Evolutionary conservation across 768 basidiomycete species (phyloP).

Genomic region (Suillus subalutaceus): DNA sequence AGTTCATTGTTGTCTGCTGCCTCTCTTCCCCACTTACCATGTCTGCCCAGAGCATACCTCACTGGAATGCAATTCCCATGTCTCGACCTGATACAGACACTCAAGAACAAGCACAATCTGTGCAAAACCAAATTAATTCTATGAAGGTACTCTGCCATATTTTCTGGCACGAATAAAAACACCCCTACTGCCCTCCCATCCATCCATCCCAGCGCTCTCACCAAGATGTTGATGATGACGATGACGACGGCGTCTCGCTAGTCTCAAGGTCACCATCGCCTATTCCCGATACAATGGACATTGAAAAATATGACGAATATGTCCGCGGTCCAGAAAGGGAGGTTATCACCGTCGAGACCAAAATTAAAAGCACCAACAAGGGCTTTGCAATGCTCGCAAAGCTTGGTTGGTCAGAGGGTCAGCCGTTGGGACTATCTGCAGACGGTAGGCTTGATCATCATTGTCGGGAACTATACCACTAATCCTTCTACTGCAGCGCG

Average conservation of each 20-base stretch:
- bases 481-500: slow-evolving; percentile 52
- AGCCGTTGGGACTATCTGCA: slow-evolving; percentile 72
- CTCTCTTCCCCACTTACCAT: slow-evolving; percentile 35
- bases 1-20: neutral
- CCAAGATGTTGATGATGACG: slow-evolving; percentile 44
- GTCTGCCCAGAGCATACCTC: slow-evolving; percentile 66
- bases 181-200: slow-evolving; percentile 55
- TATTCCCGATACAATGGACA: slow-evolving; percentile 52
- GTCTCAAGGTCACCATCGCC: slow-evolving; percentile 83
- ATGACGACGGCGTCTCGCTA: slow-evolving; percentile 72
- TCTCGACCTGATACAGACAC: slow-evolving; percentile 33
- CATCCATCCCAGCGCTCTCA: slow-evolving; percentile 59
- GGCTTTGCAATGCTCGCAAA: slow-evolving; percentile 81
- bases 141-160: slow-evolving; percentile 73
- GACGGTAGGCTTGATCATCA: slow-evolving; percentile 54
- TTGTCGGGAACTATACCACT: slow-evolving; percentile 1
- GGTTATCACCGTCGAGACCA: slow-evolving; percentile 80
- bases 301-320: slow-evolving; percentile 72
- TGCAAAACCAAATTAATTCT: slow-evolving; percentile 22
- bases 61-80: slow-evolving; percentile 75
- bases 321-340: slow-evolving; percentile 55
- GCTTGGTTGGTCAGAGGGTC: slow-evolving; percentile 83
- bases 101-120: slow-evolving; percentile 24
- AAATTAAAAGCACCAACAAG: slow-evolving; percentile 76
- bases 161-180: slow-evolving; percentile 43